A percentile compares a stretch with the other conserved stretches of the same genome.
phyloP scores from a whole-genome alignment of 2,329 filamentous ascomycete genomes.

The Fusarium camptoceras region DNA sequence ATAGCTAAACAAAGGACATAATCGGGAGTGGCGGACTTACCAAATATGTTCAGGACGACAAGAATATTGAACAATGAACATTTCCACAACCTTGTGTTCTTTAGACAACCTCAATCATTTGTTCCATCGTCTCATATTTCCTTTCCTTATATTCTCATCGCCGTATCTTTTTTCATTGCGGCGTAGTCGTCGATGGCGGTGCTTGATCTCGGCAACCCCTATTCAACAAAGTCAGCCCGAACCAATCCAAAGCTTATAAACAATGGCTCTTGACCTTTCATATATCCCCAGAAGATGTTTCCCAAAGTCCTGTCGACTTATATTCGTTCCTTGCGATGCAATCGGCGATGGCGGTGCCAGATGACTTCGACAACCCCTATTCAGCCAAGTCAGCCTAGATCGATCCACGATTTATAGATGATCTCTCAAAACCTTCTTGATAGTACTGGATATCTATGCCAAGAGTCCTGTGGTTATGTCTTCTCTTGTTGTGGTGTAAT shows the following conservation, averaged over 20 bases:
- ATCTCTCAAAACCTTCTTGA: neutral
- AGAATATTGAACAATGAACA: neutral
- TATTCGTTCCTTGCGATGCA: no score
- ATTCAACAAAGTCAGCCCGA: neutral
- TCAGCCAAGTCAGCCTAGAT: neutral
- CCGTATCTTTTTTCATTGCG: neutral
- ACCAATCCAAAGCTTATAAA: neutral
- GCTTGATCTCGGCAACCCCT: neutral
- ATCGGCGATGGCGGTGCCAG: neutral
- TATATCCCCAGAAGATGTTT: accelerated
- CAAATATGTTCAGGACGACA: neutral
- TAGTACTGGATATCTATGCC: accelerated
- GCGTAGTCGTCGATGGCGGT: neutral
- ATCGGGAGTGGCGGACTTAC: neutral
- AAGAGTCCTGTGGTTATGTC: accelerated
- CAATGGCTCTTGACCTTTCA: neutral
- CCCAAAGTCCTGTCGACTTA: accelerated
- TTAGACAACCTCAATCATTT: no score
- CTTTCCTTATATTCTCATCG: neutral
- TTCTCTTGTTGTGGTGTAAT: neutral
- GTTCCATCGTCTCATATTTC: no score
- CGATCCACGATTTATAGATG: neutral
- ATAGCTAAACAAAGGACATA: constrained; percentile 4
- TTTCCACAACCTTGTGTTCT: neutral
- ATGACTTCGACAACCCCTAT: neutral